phyloP scores from a whole-genome alignment of 257 asterid species.

The Ilex aquifolium region DNA sequence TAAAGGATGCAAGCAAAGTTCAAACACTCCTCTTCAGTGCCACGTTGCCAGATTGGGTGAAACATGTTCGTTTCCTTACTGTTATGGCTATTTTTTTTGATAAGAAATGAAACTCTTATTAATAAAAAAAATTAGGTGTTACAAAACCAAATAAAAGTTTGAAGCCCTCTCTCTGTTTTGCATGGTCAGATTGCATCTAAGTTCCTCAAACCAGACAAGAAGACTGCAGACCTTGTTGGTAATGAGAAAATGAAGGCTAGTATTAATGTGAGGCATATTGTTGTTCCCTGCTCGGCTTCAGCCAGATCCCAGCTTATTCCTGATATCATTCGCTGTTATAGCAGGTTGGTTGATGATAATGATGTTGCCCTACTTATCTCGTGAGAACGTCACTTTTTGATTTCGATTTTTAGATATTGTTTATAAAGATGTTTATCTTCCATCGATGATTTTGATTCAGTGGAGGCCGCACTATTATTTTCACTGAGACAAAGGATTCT shows the following conservation, averaged over 20 bases:
- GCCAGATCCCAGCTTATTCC: conserved; percentile 93
- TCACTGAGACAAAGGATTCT: conserved; percentile 84
- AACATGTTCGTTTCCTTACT: conserved; percentile 39
- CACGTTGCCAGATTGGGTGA: conserved; percentile 87
- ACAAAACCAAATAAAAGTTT: too few relatives aligned
- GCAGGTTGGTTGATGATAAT: conserved; percentile 49
- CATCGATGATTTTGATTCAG: conserved; percentile 29
- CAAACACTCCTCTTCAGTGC: conserved; percentile 98
- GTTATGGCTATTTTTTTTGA: not conserved
- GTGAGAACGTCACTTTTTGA: not conserved
- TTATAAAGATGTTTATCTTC: conserved; percentile 2
- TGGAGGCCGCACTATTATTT: conserved; percentile 91
- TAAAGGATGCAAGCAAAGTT: conserved; percentile 71
- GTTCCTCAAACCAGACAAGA: conserved; percentile 75
- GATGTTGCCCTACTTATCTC: too few relatives aligned
- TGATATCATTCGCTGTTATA: conserved; percentile 85
- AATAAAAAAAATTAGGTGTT: too few relatives aligned
- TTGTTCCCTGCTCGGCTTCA: conserved; percentile 81
- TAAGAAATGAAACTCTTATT: too few relatives aligned
- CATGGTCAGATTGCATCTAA: conserved; percentile 53
- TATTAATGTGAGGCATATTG: conserved; percentile 76
- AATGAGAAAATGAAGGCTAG: conserved; percentile 98
- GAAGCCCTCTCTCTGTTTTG: conserved; percentile 2
- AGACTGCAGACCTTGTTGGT: conserved; percentile 90
- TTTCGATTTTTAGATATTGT: not conserved